Base-by-base conservation (phyloP, 2,329 filamentous ascomycete species). In the Cryphonectria radicalis region DNA sequence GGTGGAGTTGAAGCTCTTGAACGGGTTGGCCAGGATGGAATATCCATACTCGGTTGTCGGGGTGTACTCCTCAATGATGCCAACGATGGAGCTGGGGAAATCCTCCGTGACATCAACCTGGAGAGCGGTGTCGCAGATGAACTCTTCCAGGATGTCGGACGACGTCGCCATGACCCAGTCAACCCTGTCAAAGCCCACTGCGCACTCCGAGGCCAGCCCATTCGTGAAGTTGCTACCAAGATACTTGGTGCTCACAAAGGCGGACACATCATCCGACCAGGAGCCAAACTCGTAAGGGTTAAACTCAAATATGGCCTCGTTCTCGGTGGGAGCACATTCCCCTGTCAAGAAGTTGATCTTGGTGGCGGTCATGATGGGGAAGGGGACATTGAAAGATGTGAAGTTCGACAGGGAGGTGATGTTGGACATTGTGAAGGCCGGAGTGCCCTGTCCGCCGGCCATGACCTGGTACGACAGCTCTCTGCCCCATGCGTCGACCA, bases 121-220 rank as follows among this genome's bases (percentile, higher is more conserved):
- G 2, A 73, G 72, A 35, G 60, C 59, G 17, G 68, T 7, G 40
- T 72, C 66, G 70, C 72, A 73, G 35, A 69, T 35, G 46, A 67
- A 70, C 65, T 70, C 66, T 6, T 80, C 79, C 77, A 85, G 85
- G 46, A 85, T 73, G 72, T 81, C 80, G 42, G 79, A 81, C 4
- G 80, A 82, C 2, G 82, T 85, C 19, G 83, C 84, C 19, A 85
- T 76, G 55, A 85, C 76, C 74, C 82, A 86, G 42, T 83, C 84
- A 1, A 85, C 77, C 68, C 85, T 84, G 76, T 87, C 85, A 76
- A 82, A 86, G 63, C 83, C 80, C 6, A 74, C 77, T 25, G 80
- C 78, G 72, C 84, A 87, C 6, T 74, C 73, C 37, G 73, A 73
- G 2, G 73, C 65, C 19, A 70, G 63, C 14, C 75, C 77, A 1